Base-by-base conservation (phyloP, 1,139 yeast species). In the Kodamaea sp. region DNA sequence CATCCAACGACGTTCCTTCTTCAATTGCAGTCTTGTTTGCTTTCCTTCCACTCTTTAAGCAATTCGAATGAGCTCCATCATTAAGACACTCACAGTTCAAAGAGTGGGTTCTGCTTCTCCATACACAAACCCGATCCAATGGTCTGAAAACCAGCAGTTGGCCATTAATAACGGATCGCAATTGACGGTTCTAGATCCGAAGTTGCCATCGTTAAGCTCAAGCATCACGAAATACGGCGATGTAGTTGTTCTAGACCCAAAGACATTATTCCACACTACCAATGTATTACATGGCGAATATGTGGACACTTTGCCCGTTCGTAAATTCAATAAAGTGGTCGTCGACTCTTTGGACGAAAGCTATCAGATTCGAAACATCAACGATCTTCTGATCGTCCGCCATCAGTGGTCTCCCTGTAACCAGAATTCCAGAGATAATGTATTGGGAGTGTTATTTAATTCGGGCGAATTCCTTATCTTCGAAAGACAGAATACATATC, bases 381-480 rank as follows among this genome's bases (percentile, higher is more conserved):
- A 50, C 19, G 74, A 68, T 13, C 65, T 70, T 1, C 38, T 43
- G n/a, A 61, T 69, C 8, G 56, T 63, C 2, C 48, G 55, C 26
- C 73, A 69, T 39, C 55, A 53, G 39, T 68, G 75, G 74, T 52
- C 68, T 3, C 51, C 61, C 1, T 38, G 51, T 2, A 48, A 51
- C 22, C 41, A 44, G 4, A 35, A 40, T 8, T 48, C 59, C 4
- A 56, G 63, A 34, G 65, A 63, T 30, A 56, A 63, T 34, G 49
- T 46, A 27, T 48, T 70, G 29, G 71, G 64, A 0, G 62, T 66
- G 1, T 46, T 70, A 15, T 58, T 61, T 31, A 70, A 66, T 36
- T 59, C 74, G 1, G 70, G 70, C 0, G 76, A 70, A 38, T 46
- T 69, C 9, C 38, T 69, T 26, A 44, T 67, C 3, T 44, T 69